phyloP scores from a whole-genome alignment of 257 asterid genomes.

The Solanum medicagineum region DNA sequence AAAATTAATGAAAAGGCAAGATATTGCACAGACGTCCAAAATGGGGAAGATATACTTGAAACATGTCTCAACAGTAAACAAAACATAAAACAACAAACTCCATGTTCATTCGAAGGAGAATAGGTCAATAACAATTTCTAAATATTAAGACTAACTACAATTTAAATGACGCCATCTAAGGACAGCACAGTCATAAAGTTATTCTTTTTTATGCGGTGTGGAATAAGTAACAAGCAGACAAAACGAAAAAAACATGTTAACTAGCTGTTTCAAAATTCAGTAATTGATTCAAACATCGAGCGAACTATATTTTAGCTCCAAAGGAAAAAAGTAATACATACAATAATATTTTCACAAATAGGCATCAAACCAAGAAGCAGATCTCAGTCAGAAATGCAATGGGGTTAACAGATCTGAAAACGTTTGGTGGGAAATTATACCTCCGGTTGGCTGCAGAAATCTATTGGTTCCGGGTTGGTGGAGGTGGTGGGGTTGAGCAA shows the following conservation, averaged over 20 bases:
- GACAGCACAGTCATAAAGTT: neutral
- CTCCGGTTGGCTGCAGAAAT: neutral
- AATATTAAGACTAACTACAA: neutral
- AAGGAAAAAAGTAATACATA: neutral
- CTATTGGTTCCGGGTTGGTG: neutral
- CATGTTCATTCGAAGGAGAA: neutral
- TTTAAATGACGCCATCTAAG: neutral
- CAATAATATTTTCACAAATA: neutral
- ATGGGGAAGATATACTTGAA: neutral
- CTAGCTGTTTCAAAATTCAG: neutral
- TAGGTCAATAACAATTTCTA: neutral
- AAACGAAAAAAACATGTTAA: neutral
- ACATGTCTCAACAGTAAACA: neutral
- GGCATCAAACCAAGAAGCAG: neutral
- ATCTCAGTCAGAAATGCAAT: neutral
- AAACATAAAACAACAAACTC: neutral
- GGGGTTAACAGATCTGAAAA: neutral
- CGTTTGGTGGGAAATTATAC: neutral
- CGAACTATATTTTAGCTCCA: neutral
- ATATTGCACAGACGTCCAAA: neutral
- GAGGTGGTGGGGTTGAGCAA: slow-evolving; percentile 1
- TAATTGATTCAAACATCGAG: neutral
- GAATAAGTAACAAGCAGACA: neutral
- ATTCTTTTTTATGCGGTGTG: neutral
- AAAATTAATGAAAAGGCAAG: neutral